Evolutionary conservation across 2,329 filamentous ascomycete genomes (phyloP), one percentile per base, ranked within the genome.

Genomic region (Beauveria pseudobassiana): DNA sequence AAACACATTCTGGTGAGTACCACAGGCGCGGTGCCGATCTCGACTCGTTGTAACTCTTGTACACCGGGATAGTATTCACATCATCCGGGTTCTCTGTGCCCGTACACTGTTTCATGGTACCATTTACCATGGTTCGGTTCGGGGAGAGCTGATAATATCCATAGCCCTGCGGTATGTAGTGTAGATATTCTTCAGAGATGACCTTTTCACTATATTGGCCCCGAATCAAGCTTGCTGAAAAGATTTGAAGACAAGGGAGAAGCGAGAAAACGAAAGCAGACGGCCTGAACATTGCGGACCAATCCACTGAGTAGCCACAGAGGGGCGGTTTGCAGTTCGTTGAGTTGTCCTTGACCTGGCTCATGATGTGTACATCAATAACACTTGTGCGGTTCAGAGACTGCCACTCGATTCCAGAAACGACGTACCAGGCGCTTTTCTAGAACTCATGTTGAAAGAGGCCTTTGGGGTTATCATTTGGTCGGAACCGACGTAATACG

Each of bases 1-100:
- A 59, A 12, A 52, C 57, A 8, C 57, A 59, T 38, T 59, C 57
- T 1, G 48, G 57, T n/a, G 57, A 18, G 24, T 52, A 52, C 38
- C 48, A 52, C 14, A n/a, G 2, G 6, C 24, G 46, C 12, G 56
- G 24, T 12, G 18, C 4, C 7, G 18, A 16, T 2, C 9, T 3
- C 12, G 20, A 4, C 10, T 20, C 4, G 38, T n/a, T 16, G 8
- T 24, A n/a, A 12, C 12, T 8, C 6, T 18, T 14, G 3, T 30
- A 24, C 3, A 51, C 40, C 4, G 26, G 6, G 2, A 51, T 30
- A 6, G 57, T 59, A 30, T 59, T 59, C 4, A 1, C 34, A 3
- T 51, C 46, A 24, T 3, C 52, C 24, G 57, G 38, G 9, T 30
- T 26, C 1, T 22, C 22, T 10, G n/a, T 52, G 24, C 48, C 18